Evolutionary conservation across 768 basidiomycete genomes (phyloP), one percentile per base, ranked within the genome.

Genomic region (Leccinellum albellum): DNA sequence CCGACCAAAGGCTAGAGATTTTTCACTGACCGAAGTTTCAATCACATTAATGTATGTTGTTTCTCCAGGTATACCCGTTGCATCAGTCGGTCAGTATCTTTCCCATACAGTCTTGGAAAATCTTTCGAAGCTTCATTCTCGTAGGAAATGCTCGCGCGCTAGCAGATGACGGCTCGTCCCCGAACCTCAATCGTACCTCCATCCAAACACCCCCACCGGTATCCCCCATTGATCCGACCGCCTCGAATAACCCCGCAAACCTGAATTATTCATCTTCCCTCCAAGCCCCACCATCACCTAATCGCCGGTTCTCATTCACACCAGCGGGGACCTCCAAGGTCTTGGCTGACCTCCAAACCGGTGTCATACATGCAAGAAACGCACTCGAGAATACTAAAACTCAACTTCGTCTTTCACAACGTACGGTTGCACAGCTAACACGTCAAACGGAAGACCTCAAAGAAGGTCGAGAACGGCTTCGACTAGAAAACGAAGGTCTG

Each of bases 381-480:
- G 90, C 90, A 50, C 76, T 95, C 56, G 93, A 95, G 70, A 91
- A 92, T 67, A 91, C 93, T 12, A 89, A 91, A 67, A 75, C 82
- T 20, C 93, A 95, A 69, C 76, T 95, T 46, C 74, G 93, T 57
- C 70, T 92, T 42, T 88, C 88, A 9, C 92, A 95, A 69, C 77
- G 91, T 56, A 86, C 84, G 49, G 93, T 94, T 12, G 90, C 90
- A 28, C 87, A 89, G 69, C 72, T 94, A 44, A 93, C 91, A 37
- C 76, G 91, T 45, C 89, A 90, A 72, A 88, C 87, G 24, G 93
- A 94, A 69, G 93, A 95, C 70, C 70, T 94, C 68, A 94, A 93
- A 69, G 93, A 94, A 69, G 87, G 84, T 3, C 79, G 91, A 61
- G 93, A 95, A 70, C 77, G 93, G 49, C 72, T 94, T 60, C 73